Conservation (phyloP, 1,284 basidiomycete species). For the Vanrija sp. region DNA sequence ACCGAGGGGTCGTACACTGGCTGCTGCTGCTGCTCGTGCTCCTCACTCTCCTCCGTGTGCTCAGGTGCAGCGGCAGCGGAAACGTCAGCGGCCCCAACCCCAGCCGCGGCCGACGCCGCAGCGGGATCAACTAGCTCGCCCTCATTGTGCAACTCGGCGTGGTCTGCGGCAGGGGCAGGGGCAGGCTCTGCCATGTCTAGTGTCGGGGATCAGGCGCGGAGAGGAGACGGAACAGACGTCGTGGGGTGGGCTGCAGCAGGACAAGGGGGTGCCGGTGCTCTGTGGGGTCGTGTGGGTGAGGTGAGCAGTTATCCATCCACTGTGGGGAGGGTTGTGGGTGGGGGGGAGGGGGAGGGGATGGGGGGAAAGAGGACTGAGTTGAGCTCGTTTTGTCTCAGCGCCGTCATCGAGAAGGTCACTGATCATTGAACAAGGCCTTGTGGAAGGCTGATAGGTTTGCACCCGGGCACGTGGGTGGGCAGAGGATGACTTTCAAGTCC, state of each 20-base stretch:
- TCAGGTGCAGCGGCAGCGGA: neutral
- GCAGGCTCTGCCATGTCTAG: neutral
- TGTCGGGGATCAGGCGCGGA: neutral
- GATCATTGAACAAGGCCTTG: no score
- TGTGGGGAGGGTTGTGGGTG: neutral
- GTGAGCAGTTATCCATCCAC: conserved; percentile 3
- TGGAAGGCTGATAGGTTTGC: no score
- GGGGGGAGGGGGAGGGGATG: neutral
- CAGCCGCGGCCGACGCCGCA: neutral
- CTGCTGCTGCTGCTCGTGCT: neutral
- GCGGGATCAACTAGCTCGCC: neutral
- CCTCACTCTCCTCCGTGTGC: neutral
- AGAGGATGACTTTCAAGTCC: no score
- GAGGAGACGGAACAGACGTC: neutral
- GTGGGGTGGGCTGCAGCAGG: neutral
- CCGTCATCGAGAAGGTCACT: no score
- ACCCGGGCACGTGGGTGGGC: no score
- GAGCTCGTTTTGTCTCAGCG: neutral
- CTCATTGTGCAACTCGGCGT: neutral
- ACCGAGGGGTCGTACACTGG: neutral
- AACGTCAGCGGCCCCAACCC: neutral
- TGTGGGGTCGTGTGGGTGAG: neutral
- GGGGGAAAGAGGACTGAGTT: neutral
- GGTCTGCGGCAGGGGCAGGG: neutral
- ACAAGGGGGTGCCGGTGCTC: neutral